A percentile compares a stretch with the other conserved stretches of the same genome.
Evolutionary conservation across 1,284 basidiomycete genomes (phyloP).

Genomic region (Ustilago sp.): DNA sequence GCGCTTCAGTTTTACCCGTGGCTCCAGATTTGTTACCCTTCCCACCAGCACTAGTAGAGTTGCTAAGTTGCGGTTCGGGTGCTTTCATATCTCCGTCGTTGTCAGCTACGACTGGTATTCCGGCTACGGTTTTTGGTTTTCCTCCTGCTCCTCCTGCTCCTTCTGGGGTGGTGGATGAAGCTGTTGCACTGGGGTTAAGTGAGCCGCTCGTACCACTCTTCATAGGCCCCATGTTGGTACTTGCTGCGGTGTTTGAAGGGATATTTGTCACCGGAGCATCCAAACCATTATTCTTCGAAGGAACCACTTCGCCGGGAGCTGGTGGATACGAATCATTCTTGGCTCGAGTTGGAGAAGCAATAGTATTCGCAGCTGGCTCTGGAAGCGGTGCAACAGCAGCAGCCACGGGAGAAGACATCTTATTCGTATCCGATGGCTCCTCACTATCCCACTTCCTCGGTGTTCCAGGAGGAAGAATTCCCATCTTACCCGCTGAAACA

Average conservation of each 20-base stretch:
- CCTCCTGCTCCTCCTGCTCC: background rate
- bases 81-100: slow-evolving; percentile 22
- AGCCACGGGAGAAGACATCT: background rate
- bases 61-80: background rate
- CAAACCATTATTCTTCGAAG: background rate
- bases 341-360: background rate
- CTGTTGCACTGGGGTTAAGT: slow-evolving; percentile 21
- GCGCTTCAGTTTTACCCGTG: background rate
- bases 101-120: slow-evolving; percentile 9
- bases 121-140: background rate
- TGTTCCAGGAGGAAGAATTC: slow-evolving; percentile 16
- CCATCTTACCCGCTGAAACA: background rate
- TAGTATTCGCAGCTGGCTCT: background rate
- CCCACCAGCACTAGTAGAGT: background rate
- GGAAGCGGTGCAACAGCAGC: slow-evolving; percentile 23
- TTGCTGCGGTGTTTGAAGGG: background rate
- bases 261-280: background rate
- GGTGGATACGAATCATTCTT: background rate
- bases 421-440: background rate
- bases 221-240: too few species aligned
- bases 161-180: slow-evolving; percentile 2
- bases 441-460: background rate
- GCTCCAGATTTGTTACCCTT: background rate
- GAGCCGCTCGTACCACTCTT: slow-evolving; percentile 10
- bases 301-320: background rate